Percentiles rank a stretch among this genome's conserved stretches.
Conservation (phyloP, 2,329 filamentous ascomycete genomes). For the Clarireedia monteithiana region DNA sequence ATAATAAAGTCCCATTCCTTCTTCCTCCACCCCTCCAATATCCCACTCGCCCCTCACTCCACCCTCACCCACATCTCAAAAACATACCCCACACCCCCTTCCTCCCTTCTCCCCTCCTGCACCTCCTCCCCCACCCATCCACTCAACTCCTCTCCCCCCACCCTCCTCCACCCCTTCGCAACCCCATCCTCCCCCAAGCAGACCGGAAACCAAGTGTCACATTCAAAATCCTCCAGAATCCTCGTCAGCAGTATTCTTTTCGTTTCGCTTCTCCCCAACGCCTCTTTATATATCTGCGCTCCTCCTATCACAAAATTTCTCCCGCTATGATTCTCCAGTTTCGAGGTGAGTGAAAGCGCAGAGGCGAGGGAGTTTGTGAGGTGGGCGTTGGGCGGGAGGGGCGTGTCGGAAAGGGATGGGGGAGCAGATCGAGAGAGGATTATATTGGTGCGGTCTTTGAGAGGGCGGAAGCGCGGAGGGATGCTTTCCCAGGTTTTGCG, state of each 20-base stretch:
- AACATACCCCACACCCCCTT: slow-evolving; percentile 58
- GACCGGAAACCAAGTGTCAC: slow-evolving; percentile 68
- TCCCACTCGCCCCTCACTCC: not conserved
- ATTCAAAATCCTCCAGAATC: slow-evolving; percentile 62
- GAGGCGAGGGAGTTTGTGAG: no score
- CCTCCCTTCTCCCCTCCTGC: slow-evolving; percentile 47
- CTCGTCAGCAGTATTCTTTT: slow-evolving; percentile 62
- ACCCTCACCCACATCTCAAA: slow-evolving; percentile 67
- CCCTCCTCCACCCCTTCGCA: slow-evolving; percentile 45
- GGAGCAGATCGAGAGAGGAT: slow-evolving; percentile 52
- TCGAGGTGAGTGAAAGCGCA: not conserved
- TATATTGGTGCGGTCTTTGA: slow-evolving; percentile 74
- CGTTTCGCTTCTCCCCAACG: slow-evolving; percentile 51
- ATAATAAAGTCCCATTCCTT: not conserved
- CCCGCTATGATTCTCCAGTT: not conserved
- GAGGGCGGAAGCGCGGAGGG: slow-evolving; percentile 67
- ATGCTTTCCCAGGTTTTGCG: slow-evolving; percentile 96
- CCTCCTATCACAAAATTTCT: slow-evolving; percentile 79
- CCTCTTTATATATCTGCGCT: slow-evolving; percentile 71
- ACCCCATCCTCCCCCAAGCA: slow-evolving; percentile 33
- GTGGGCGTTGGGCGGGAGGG: no score
- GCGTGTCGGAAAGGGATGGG: not conserved
- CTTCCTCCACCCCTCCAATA: not conserved
- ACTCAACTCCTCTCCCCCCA: slow-evolving; percentile 44
- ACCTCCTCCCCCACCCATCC: slow-evolving; percentile 60